Base-by-base conservation (phyloP, 768 basidiomycete genomes). In the Russula lepida region DNA sequence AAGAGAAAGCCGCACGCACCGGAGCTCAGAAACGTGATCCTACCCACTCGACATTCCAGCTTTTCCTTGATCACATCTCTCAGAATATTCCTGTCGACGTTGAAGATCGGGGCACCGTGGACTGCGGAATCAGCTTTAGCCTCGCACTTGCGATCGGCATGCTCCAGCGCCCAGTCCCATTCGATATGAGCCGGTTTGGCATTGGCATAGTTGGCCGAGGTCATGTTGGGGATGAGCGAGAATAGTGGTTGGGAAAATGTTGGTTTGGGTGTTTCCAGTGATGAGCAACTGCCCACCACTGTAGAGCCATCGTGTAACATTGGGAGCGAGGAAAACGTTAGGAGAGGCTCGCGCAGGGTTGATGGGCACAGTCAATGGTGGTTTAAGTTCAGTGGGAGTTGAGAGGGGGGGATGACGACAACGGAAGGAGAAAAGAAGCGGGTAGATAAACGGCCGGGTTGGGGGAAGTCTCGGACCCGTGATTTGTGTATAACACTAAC, bases 21-120 rank as follows among this genome's bases (percentile, higher is more conserved):
- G 63, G 88, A 82, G 68, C 84, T 89, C 27, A 93, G 72, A 68
- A 91, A 93, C 37, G 70, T 73, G 66, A 92, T 89, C 23, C 84
- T 76, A 3, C 80, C 87, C 17, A 91, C 88, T 25, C 85, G 82
- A 15, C 77, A 72, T 23, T 74, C 78, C 73, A 85, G 80, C 66
- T 84, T 85, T 68, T 90, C 87, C 50, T 82, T 77, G 8, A 92
- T 84, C 46, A 92, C 84, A 65, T 90, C 88, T 71, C 83, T 86
- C 63, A 93, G 75, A 23, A 89, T 77, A 57, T 79, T 78, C 58
- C 90, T 74, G 72, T 92, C 91, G 27, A 92, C 84, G 56, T 82
- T 82, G 67, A 92, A 90, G 25, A 86, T 86, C 6, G 77, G 79
- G 11, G 79, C 75, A 35, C 80, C 81, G 66, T 89, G 86, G 21